A percentile compares a stretch with the other conserved stretches of the same genome.
phyloP scores from a whole-genome alignment of 2,329 filamentous ascomycete genomes.

The Didymella glomerata region DNA sequence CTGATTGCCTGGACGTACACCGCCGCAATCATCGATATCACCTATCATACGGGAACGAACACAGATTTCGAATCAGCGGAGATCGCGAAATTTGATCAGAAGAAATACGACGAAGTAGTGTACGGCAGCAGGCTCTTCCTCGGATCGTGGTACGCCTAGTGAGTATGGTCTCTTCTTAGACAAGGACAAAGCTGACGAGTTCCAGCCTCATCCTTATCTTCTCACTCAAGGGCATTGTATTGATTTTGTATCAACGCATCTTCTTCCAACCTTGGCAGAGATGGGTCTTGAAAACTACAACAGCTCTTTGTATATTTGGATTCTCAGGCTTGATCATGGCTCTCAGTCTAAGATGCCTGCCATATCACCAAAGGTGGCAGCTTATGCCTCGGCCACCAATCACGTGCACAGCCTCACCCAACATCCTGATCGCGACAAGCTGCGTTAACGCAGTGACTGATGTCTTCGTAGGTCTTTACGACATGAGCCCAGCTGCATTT shows the following conservation, averaged over 20 bases:
- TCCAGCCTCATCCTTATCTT: conserved; percentile 21
- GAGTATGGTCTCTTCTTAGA: background rate
- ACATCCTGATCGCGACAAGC: conserved; percentile 22
- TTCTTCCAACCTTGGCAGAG: conserved; percentile 23
- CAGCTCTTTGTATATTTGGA: conserved; percentile 16
- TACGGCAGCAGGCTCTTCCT: conserved; percentile 25
- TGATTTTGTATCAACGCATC: conserved; percentile 25
- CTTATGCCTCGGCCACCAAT: conserved; percentile 16
- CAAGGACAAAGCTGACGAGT: background rate
- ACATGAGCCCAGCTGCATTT: no score
- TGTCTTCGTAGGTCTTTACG: conserved; percentile 7
- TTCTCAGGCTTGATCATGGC: conserved; percentile 12
- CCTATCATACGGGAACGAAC: conserved; percentile 24
- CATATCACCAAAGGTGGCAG: conserved; percentile 14
- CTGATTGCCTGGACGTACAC: conserved; percentile 20
- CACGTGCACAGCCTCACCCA: conserved; percentile 20
- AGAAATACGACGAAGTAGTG: conserved; percentile 12
- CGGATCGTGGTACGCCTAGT: conserved; percentile 26
- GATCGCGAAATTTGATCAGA: conserved; percentile 13
- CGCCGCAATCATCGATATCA: conserved; percentile 18
- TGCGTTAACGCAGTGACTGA: conserved; percentile 26
- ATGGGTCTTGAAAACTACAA: conserved; percentile 18
- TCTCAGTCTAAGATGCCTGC: conserved; percentile 21
- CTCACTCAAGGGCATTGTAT: conserved; percentile 26
- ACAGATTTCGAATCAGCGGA: conserved; percentile 21